A percentile compares a stretch with the other conserved stretches of the same genome.
These are phyloP conservation scores for Vanderwaltozyma tropicalis DNA, from an alignment of 805 yeast genomes.

Conservation along the genomic window DNA sequence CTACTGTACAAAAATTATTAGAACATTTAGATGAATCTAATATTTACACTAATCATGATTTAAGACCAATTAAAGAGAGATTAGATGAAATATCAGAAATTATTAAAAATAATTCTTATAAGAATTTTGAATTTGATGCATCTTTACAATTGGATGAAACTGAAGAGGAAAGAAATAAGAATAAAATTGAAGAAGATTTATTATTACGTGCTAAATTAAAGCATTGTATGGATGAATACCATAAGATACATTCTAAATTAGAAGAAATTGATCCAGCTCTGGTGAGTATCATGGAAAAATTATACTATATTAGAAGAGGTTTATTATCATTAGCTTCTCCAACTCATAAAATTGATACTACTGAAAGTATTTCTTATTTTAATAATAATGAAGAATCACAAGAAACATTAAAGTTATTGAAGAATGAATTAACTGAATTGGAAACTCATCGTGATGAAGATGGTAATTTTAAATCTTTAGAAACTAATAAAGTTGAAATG, in stretches of 20 bases:
- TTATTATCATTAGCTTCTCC: constrained; percentile 43
- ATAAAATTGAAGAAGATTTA: constrained; percentile 46
- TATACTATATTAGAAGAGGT: constrained; percentile 54
- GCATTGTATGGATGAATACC: constrained; percentile 49
- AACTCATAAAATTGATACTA: constrained; percentile 16
- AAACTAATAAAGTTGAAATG: constrained; percentile 26
- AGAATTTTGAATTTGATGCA: constrained; percentile 9
- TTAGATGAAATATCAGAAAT: constrained; percentile 59
- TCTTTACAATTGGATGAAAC: constrained; percentile 13
- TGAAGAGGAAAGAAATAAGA: constrained; percentile 26
- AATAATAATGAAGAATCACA: constrained; percentile 5
- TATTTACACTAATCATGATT: constrained; percentile 76
- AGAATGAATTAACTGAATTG: constrained; percentile 32
- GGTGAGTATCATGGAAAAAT: constrained; percentile 42
- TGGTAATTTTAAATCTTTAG: constrained; percentile 41
- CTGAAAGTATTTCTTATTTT: constrained; percentile 3
- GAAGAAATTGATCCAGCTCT: constrained; percentile 43
- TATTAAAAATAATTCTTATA: constrained; percentile 34
- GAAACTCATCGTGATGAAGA: constrained; percentile 43
- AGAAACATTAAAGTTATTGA: constrained; percentile 27
- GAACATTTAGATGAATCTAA: constrained; percentile 74
- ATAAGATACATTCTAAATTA: constrained; percentile 45
- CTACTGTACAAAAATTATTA: constrained; percentile 76
- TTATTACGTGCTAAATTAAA: constrained; percentile 56
- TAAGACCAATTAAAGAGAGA: constrained; percentile 65